Percentiles rank a stretch among this genome's conserved stretches.
These are phyloP conservation scores for Yamagishiella unicocca DNA, from an alignment of 139 green algal species.

Conservation along the genomic window DNA sequence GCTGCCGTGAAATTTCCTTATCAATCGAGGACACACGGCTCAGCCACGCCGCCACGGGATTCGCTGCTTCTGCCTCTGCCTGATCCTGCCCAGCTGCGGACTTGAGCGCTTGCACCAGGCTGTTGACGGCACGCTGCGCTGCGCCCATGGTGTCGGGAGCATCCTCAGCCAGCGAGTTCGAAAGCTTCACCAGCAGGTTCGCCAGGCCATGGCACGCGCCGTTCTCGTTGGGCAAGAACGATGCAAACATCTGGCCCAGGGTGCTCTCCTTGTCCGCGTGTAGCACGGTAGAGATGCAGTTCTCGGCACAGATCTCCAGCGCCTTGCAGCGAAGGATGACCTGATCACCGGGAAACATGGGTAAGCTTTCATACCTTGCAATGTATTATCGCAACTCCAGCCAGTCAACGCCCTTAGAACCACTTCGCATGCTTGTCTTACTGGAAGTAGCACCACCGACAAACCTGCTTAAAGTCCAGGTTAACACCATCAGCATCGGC, in stretches of 20 bases:
- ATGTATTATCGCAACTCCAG: too few species aligned
- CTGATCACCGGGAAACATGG: slow-evolving; percentile 36
- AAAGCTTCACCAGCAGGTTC: slow-evolving; percentile 35
- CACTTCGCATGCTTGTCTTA: too few species aligned
- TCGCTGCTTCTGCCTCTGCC: slow-evolving; percentile 6
- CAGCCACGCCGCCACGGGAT: slow-evolving; percentile 33
- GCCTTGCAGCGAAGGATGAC: slow-evolving; percentile 61
- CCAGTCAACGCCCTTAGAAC: too few species aligned
- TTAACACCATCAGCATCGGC: slow-evolving; percentile 40
- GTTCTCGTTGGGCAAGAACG: slow-evolving; percentile 39
- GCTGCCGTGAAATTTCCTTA: slow-evolving; percentile 55
- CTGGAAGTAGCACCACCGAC: slow-evolving; percentile 12
- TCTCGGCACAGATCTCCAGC: slow-evolving; percentile 64
- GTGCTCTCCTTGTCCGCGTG: slow-evolving; percentile 29
- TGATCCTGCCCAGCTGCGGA: not conserved
- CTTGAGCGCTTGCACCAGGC: slow-evolving; percentile 53
- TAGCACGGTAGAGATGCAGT: slow-evolving; percentile 43
- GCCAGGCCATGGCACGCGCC: slow-evolving; percentile 32
- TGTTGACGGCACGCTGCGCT: slow-evolving; percentile 55
- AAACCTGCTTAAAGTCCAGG: slow-evolving; percentile 58
- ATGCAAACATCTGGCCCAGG: slow-evolving; percentile 45
- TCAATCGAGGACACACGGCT: slow-evolving; percentile 51
- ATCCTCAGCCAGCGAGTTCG: slow-evolving; percentile 29
- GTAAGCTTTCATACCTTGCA: not conserved
- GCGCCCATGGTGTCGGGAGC: slow-evolving; percentile 44